Evolutionary conservation across 495 filamentous ascomycete species (phyloP).

Genomic region (Aspergillus steynii): DNA sequence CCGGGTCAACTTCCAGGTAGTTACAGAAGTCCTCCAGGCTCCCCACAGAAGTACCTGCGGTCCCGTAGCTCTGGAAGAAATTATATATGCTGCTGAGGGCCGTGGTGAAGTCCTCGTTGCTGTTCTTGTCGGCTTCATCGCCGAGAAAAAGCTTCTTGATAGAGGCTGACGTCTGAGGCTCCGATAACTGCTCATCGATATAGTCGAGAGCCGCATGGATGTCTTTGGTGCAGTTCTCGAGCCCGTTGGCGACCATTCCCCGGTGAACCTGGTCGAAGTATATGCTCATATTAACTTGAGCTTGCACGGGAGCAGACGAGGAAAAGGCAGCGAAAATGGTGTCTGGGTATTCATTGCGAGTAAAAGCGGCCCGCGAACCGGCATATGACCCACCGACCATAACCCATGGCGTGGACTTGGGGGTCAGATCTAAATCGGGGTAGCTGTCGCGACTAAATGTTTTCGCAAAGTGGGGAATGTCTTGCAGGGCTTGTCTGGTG

Average conservation of each 20-base stretch:
- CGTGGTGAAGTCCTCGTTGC: slow-evolving; percentile 51
- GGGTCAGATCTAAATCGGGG: slow-evolving; percentile 40
- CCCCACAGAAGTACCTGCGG: slow-evolving; percentile 34
- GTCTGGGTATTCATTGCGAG: slow-evolving; percentile 56
- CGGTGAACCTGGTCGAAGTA: slow-evolving; percentile 58
- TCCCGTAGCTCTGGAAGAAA: slow-evolving; percentile 51
- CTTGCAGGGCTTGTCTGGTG: slow-evolving; percentile 53
- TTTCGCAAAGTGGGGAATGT: slow-evolving; percentile 52
- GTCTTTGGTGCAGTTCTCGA: slow-evolving; percentile 54
- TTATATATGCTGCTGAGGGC: slow-evolving; percentile 42
- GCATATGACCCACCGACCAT: slow-evolving; percentile 62
- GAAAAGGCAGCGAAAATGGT: slow-evolving; percentile 57
- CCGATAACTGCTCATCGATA: slow-evolving; percentile 48
- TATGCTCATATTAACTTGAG: slow-evolving; percentile 54
- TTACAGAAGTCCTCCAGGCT: slow-evolving; percentile 49
- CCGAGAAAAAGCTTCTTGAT: slow-evolving; percentile 56
- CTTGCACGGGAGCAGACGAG: slow-evolving; percentile 58
- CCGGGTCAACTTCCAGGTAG: slow-evolving; percentile 41
- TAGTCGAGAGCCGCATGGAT: slow-evolving; percentile 52
- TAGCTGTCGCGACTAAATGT: slow-evolving; percentile 43
- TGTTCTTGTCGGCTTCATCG: slow-evolving; percentile 46
- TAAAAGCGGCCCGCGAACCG: slow-evolving; percentile 55
- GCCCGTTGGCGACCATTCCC: slow-evolving; percentile 52
- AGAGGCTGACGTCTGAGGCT: slow-evolving; percentile 31
- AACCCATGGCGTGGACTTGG: slow-evolving; percentile 54